Evolutionary conservation across 2,329 filamentous ascomycete genomes (phyloP).

Genomic region (Monosporascus sp.): DNA sequence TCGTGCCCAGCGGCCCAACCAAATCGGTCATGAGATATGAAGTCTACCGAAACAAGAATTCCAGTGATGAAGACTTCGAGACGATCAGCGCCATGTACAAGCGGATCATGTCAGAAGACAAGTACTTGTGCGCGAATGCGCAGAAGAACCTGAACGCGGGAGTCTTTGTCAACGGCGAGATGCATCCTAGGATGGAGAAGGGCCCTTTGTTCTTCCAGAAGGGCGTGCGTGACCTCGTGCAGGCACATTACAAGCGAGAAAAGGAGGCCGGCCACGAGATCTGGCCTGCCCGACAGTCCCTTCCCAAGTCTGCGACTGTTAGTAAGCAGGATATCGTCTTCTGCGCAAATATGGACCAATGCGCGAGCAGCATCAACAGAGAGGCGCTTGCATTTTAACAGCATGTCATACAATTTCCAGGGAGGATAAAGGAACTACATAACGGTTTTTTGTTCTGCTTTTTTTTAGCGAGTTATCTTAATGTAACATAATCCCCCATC

Average conservation of each 20-base stretch:
- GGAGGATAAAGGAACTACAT: no score
- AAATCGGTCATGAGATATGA: slow-evolving; percentile 56
- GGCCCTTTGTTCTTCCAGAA: slow-evolving; percentile 54
- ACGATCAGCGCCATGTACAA: slow-evolving; percentile 56
- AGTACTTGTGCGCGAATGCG: slow-evolving; percentile 52
- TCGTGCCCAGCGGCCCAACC: slow-evolving; percentile 48
- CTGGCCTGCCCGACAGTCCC: slow-evolving; percentile 38
- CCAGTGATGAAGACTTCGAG: slow-evolving; percentile 53
- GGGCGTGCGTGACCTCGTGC: slow-evolving; percentile 41
- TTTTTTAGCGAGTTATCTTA: no score
- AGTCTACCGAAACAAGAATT: slow-evolving; percentile 56
- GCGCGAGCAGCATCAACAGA: no score
- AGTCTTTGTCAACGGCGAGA: slow-evolving; percentile 57
- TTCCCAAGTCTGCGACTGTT: no score
- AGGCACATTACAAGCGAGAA: slow-evolving; percentile 42
- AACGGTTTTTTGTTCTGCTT: no score
- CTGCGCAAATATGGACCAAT: no score
- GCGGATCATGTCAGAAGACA: slow-evolving; percentile 60
- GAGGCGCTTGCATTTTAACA: no score
- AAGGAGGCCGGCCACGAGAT: slow-evolving; percentile 39
- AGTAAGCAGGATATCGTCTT: no score
- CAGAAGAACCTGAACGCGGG: slow-evolving; percentile 58
- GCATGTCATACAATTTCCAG: no score
- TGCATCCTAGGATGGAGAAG: slow-evolving; percentile 57
- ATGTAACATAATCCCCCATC: no score